Percentiles rank a stretch among this genome's conserved stretches.
These are phyloP conservation scores for Eleusine coracana DNA, from an alignment of 176 grass and related monocot species.

Conservation along the genomic window DNA sequence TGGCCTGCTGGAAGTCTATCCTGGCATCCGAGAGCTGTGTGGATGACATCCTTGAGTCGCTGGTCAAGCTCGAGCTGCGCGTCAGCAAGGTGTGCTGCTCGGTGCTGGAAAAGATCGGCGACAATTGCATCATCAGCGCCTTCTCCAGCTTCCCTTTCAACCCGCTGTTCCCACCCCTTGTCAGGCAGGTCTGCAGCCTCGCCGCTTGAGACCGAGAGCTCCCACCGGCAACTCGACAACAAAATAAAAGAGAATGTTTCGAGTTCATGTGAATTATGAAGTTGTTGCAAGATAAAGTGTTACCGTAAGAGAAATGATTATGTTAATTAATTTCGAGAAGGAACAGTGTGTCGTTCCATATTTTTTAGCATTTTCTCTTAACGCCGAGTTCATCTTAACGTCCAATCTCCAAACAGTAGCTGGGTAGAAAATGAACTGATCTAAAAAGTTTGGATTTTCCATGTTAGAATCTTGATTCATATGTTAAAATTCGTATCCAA, in stretches of 20 bases:
- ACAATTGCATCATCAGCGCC: background rate
- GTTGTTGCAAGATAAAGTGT: background rate
- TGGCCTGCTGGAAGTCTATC: constrained; percentile 38
- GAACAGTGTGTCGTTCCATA: background rate
- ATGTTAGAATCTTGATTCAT: too few species aligned
- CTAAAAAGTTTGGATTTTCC: too few species aligned
- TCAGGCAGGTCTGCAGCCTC: constrained; percentile 8
- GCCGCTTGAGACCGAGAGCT: background rate
- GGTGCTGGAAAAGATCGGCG: constrained; percentile 29
- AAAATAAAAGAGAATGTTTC: background rate
- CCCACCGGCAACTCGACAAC: background rate
- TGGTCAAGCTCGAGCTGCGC: background rate
- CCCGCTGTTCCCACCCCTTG: background rate
- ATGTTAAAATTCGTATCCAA: too few species aligned
- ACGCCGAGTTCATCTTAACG: too few species aligned
- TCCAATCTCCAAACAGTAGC: too few species aligned
- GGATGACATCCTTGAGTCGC: background rate
- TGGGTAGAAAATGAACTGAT: too few species aligned
- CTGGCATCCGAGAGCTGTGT: constrained; percentile 20
- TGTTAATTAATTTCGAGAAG: background rate
- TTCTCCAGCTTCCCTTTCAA: constrained; percentile 34
- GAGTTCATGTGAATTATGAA: background rate
- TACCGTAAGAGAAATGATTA: background rate
- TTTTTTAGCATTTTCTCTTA: background rate
- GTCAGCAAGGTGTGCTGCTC: constrained; percentile 23